Conservation (phyloP, 2,329 filamentous ascomycete species). For the Epichloe gansuensis region DNA sequence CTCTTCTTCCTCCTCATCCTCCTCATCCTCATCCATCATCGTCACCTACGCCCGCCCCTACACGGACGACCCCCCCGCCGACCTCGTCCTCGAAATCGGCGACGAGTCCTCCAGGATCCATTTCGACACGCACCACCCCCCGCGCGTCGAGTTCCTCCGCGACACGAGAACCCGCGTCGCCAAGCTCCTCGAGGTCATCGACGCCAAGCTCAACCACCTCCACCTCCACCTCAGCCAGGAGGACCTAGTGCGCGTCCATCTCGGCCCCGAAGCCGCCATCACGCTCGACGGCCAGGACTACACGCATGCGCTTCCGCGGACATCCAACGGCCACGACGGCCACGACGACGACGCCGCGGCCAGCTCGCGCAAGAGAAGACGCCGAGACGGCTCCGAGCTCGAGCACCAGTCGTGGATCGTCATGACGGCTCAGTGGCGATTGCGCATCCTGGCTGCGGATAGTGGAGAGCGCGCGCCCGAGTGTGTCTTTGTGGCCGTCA, state of each 20-base stretch:
- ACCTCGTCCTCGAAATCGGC: constrained; percentile 71
- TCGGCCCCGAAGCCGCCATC: constrained; percentile 48
- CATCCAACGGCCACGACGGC: constrained; percentile 14
- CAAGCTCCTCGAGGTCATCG: constrained; percentile 67
- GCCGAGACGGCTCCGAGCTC: constrained; percentile 21
- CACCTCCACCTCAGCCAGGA: constrained; percentile 36
- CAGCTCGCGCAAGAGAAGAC: constrained; percentile 32
- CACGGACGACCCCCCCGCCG: constrained; percentile 61
- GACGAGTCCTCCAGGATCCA: constrained; percentile 50
- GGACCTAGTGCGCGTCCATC: constrained; percentile 50
- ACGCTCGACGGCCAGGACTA: constrained; percentile 43
- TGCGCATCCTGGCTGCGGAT: constrained; percentile 45
- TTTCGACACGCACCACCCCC: constrained; percentile 17
- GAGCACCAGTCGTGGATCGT: constrained; percentile 44
- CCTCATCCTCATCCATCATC: constrained; percentile 24
- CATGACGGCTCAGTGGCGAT: constrained; percentile 56
- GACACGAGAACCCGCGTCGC: constrained; percentile 57
- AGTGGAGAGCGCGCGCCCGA: constrained; percentile 46
- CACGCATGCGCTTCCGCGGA: constrained; percentile 9
- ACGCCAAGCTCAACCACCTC: constrained; percentile 42
- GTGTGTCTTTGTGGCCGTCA: constrained; percentile 62
- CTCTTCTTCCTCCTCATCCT: constrained; percentile 6
- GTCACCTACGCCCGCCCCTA: constrained; percentile 76
- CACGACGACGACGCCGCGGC: neutral
- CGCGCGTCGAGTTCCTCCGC: constrained; percentile 60